These are phyloP conservation scores for Alternaria panax DNA, from an alignment of 2,329 filamentous ascomycete genomes.

Conservation along the genomic window DNA sequence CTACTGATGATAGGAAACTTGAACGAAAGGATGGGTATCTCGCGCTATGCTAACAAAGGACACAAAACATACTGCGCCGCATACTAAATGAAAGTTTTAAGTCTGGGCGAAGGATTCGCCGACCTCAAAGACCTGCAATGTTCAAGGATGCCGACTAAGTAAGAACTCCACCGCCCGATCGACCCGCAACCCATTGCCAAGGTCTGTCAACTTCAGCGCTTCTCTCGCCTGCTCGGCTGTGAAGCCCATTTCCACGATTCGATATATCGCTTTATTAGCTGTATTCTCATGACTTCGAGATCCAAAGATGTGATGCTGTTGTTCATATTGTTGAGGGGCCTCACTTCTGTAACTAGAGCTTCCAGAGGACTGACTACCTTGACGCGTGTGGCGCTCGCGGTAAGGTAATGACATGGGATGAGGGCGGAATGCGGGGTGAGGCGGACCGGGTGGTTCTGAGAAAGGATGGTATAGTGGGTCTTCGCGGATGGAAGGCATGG, in stretches of 20 bases:
- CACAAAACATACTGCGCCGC: background rate
- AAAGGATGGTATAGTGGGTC: conserved; percentile 29
- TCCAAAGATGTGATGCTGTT: conserved; percentile 40
- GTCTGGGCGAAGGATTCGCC: background rate
- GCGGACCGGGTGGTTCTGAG: conserved; percentile 7
- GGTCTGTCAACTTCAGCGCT: conserved; percentile 66
- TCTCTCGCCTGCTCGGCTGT: conserved; percentile 62
- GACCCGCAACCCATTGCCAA: conserved; percentile 65
- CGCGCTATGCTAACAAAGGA: background rate
- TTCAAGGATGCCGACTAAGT: conserved; percentile 33
- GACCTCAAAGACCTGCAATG: background rate
- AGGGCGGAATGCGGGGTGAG: conserved; percentile 31
- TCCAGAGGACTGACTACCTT: conserved; percentile 10
- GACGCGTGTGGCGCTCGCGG: background rate
- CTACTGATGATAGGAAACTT: background rate
- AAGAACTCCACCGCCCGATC: conserved; percentile 65
- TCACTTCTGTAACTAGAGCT: conserved; percentile 19
- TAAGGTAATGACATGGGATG: conserved; percentile 9
- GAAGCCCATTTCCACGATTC: conserved; percentile 68
- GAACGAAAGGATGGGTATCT: conserved; percentile 10
- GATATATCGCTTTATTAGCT: conserved; percentile 63
- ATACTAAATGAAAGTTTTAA: background rate
- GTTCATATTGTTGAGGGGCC: conserved; percentile 40
- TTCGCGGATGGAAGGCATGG: conserved; percentile 44
- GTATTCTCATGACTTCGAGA: conserved; percentile 57